Base-by-base conservation (phyloP, 331 rosid genomes). In the Spiraea crenata region DNA sequence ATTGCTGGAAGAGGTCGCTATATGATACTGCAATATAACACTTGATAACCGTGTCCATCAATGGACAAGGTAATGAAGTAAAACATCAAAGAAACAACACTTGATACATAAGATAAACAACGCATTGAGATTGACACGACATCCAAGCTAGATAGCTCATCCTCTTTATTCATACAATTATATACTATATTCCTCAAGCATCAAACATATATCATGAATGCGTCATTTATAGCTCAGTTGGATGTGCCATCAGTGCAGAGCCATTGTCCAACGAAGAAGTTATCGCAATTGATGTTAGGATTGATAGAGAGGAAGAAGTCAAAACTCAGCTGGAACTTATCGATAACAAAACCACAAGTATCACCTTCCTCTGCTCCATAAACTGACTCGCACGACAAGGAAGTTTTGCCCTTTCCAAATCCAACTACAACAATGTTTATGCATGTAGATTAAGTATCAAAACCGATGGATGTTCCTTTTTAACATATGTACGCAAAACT, bases 201-300 rank as follows among this genome's bases (percentile, higher is more conserved):
- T 39, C 4, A 42, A 35, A 16, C 63, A 14, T 9, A 16, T n/a
- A n/a, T n/a, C n/a, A n/a, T n/a, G n/a, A n/a, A 42, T 45, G 34
- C 7, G 5, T 11, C 4, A 9, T 2, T 35, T 2, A n/a, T 12
- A 44, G 4, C 52, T 40, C 17, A 57, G 10, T 17, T 48, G 7
- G 45, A 11, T 10, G 39, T 10, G 6, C 79, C 74, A 34, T 67
- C 45, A 39, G 11, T 38, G n/a, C 79, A 75, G 19, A 75, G 74
- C 79, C 79, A 75, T 8, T 75, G 74, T 41, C 79, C 79, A 6
- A 75, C 79, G 31, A 75, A 75, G 13, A 67, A 31, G 20, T 13
- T 50, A 6, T 50, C 2, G 62, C 79, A 75, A 12, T 75, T 75
- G 69, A 75, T 52, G 14, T 75, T 75, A 5, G 79, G 79, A 34